These are phyloP conservation scores for Myriangium duriaei DNA, from an alignment of 2,329 filamentous ascomycete genomes.

Conservation along the genomic window DNA sequence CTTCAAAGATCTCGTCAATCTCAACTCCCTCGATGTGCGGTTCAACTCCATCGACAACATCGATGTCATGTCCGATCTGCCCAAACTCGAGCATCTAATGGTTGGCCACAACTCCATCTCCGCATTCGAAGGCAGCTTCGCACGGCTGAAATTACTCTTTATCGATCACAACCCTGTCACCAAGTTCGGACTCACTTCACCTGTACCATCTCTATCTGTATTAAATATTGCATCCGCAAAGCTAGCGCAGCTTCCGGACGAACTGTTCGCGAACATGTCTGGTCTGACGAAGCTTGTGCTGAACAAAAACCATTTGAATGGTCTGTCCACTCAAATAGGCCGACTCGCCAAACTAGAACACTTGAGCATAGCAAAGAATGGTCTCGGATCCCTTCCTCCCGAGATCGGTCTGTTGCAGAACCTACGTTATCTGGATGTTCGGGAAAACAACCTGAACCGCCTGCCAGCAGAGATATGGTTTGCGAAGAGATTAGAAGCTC, in stretches of 20 bases:
- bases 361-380: conserved; percentile 89
- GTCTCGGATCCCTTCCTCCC: conserved; percentile 66
- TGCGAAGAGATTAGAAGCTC: conserved; percentile 74
- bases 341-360: conserved; percentile 73
- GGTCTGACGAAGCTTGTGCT: conserved; percentile 79
- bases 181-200: conserved; percentile 69
- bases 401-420: conserved; percentile 83
- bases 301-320: conserved; percentile 92
- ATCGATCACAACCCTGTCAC: conserved; percentile 94
- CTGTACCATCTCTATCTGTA: conserved; percentile 69
- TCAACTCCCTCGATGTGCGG: conserved; percentile 87
- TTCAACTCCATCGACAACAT: conserved; percentile 87
- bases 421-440: conserved; percentile 71
- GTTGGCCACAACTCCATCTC: conserved; percentile 90
- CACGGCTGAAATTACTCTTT: conserved; percentile 69
- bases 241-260: conserved; percentile 73
- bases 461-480: conserved; percentile 94
- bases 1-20: conserved; percentile 59
- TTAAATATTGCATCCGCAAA: conserved; percentile 88
- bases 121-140: conserved; percentile 79
- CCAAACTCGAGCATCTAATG: conserved; percentile 74
- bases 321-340: conserved; percentile 73
- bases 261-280: conserved; percentile 74
- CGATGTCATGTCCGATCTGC: conserved; percentile 71
- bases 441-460: conserved; percentile 84